Conservation (phyloP, 2,329 filamentous ascomycete genomes). For the Neofusicoccum parvum region DNA sequence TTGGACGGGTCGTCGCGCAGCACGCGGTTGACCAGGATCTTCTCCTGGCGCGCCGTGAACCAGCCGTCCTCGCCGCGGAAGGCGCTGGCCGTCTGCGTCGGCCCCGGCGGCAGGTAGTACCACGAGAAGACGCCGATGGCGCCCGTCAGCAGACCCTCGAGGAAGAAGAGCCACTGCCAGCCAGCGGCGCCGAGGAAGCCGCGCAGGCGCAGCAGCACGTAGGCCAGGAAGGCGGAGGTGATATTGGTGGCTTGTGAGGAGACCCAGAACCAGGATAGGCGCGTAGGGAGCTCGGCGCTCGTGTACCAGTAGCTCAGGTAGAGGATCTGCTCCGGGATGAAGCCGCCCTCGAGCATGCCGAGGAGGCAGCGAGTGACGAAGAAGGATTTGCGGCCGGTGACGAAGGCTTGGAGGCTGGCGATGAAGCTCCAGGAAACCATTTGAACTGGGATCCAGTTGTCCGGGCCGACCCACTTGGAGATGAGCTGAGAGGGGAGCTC, state of each 20-base stretch:
- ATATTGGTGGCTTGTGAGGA: conserved; percentile 62
- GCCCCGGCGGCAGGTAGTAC: conserved; percentile 51
- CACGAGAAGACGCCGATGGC: conserved; percentile 39
- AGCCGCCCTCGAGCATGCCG: conserved; percentile 51
- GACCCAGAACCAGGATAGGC: conserved; percentile 72
- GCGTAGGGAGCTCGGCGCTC: conserved; percentile 66
- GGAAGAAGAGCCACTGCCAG: conserved; percentile 59
- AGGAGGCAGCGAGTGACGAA: conserved; percentile 47
- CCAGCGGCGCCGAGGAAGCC: conserved; percentile 54
- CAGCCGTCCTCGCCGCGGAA: conserved; percentile 63
- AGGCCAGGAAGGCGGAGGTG: conserved; percentile 58
- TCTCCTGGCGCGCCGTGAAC: conserved; percentile 67
- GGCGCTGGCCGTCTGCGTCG: conserved; percentile 61
- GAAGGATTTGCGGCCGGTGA: conserved; percentile 53
- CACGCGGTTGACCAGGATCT: conserved; percentile 68
- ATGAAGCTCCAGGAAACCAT: conserved; percentile 52
- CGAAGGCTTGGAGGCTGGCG: conserved; percentile 69
- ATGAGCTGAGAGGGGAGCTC: conserved; percentile 52
- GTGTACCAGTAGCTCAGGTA: conserved; percentile 79
- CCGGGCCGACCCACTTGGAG: conserved; percentile 49
- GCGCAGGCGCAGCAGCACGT: conserved; percentile 55
- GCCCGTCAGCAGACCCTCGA: conserved; percentile 42
- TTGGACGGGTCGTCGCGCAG: conserved; percentile 59
- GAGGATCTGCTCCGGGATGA: conserved; percentile 65
- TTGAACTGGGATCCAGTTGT: conserved; percentile 49